Evolutionary conservation across 2,329 filamentous ascomycete genomes (phyloP).

Genomic region (Purpureocillium takamizusanense): DNA sequence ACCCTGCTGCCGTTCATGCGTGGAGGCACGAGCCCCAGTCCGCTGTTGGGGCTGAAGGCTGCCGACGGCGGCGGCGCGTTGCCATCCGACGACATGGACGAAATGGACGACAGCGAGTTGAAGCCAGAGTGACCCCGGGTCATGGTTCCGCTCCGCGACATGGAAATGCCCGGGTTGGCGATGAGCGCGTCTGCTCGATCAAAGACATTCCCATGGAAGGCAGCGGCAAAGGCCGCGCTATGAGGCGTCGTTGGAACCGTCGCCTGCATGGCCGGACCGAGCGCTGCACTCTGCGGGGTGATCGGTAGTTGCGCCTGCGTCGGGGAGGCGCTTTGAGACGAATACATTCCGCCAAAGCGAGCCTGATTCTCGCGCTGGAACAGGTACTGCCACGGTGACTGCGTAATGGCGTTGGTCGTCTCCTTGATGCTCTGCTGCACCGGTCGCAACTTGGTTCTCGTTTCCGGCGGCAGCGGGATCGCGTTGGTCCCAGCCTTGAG

Average conservation of each 20-base stretch:
- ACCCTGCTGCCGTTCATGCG: conserved; percentile 29
- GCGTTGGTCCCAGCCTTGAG: conserved; percentile 47
- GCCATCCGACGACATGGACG: conserved; percentile 31
- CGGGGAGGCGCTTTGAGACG: conserved; percentile 17
- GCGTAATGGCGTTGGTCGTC: conserved; percentile 60
- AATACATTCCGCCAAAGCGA: conserved; percentile 11
- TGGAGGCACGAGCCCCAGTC: conserved; percentile 20
- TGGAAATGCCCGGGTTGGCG: conserved; percentile 47
- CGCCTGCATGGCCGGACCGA: conserved; percentile 83
- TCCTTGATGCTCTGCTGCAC: conserved; percentile 79
- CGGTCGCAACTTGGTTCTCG: conserved; percentile 65
- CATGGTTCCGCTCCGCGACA: conserved; percentile 42
- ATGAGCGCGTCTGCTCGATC: conserved; percentile 50
- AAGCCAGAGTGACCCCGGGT: conserved; percentile 30
- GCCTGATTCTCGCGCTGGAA: conserved; percentile 10
- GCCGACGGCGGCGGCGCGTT: conserved; percentile 20
- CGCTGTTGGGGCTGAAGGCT: conserved; percentile 21
- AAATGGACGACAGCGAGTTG: conserved; percentile 30
- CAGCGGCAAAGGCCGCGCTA: conserved; percentile 43
- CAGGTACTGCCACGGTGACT: conserved; percentile 47
- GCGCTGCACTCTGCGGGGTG: conserved; percentile 79
- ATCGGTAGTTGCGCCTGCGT: conserved; percentile 46
- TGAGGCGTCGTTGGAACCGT: conserved; percentile 69
- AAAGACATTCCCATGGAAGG: conserved; percentile 51
- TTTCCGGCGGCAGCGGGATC: conserved; percentile 52